Percentiles rank a stretch among this genome's conserved stretches.
Conservation (phyloP, 140 eudicot genomes). For the Flaveria floridana region DNA sequence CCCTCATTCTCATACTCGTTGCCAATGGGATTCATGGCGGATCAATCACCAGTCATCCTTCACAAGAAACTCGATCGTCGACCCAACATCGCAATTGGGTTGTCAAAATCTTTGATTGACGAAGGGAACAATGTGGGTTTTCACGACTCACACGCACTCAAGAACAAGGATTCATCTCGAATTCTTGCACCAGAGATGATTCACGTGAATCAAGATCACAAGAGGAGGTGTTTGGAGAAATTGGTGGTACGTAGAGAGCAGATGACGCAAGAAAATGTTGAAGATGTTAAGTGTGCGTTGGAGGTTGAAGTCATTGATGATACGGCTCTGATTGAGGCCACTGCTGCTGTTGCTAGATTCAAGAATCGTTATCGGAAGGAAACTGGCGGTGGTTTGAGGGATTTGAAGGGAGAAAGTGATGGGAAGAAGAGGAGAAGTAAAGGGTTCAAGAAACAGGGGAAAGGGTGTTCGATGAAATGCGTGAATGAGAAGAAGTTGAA, state of each 20-base stretch:
- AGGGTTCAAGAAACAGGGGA: conserved; percentile 29
- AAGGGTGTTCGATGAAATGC: conserved; percentile 31
- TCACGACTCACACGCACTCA: conserved; percentile 14
- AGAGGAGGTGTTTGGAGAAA: conserved; percentile 39
- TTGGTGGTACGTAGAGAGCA: conserved; percentile 27
- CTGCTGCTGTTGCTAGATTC: conserved; percentile 32
- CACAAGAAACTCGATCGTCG: conserved; percentile 12
- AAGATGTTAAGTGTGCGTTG: conserved; percentile 28
- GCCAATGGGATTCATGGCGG: conserved; percentile 28
- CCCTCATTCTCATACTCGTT: conserved; percentile 7
- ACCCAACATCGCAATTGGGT: conserved; percentile 21
- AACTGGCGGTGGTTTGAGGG: not conserved
- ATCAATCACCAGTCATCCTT: conserved; percentile 13
- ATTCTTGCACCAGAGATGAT: conserved; percentile 21
- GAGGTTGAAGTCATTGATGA: conserved; percentile 44
- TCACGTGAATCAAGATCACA: conserved; percentile 25
- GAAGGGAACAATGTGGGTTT: not conserved
- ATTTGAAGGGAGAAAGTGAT: conserved; percentile 23
- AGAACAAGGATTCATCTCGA: conserved; percentile 34
- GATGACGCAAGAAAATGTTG: conserved; percentile 4
- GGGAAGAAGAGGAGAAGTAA: conserved; percentile 32
- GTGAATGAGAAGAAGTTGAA: conserved; percentile 30
- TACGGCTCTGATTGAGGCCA: conserved; percentile 38
- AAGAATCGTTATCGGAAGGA: conserved; percentile 18
- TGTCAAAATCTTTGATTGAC: conserved; percentile 1